Evolutionary conservation across 1,284 basidiomycete genomes (phyloP).

Genomic region (Wolfiporia cocos): DNA sequence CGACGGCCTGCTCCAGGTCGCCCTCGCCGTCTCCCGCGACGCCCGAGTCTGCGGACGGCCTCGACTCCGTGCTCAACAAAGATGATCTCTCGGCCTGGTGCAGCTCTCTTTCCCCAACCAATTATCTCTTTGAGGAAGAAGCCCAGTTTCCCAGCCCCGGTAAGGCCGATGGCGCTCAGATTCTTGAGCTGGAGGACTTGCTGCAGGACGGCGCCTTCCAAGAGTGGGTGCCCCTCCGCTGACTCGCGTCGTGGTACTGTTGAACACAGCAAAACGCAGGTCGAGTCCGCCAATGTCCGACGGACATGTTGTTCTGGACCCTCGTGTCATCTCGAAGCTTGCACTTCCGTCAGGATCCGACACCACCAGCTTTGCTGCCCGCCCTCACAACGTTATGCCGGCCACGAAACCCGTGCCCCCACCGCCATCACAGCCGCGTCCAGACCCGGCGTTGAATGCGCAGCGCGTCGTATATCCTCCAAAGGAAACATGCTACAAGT

Average conservation of each 20-base stretch:
- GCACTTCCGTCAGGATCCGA: constrained; percentile 6
- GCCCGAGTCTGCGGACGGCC: constrained; percentile 53
- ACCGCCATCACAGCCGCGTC: constrained; percentile 48
- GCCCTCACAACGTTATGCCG: constrained; percentile 13
- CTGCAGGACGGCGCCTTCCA: constrained; percentile 66
- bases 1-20: constrained; percentile 46
- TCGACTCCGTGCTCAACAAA: constrained; percentile 42
- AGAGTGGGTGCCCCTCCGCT: constrained; percentile 42
- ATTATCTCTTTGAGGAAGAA: constrained; percentile 27
- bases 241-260: constrained; percentile 11
- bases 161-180: constrained; percentile 38
- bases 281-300: constrained; percentile 10
- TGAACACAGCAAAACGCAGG: constrained; percentile 11
- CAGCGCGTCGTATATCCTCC: constrained; percentile 61
- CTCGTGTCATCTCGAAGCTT: constrained; percentile 2
- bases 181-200: constrained; percentile 64
- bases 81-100: constrained; percentile 57
- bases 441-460: constrained; percentile 37
- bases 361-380: constrained; percentile 2
- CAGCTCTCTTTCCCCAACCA: constrained; percentile 35
- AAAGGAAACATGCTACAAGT: constrained; percentile 73
- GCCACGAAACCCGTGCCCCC: constrained; percentile 54
- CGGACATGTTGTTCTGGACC: not conserved
- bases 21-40: constrained; percentile 67
- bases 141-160: constrained; percentile 14